These are phyloP conservation scores for Rutidosis leptorrhynchoides DNA, from an alignment of 129 eudicot species.

Conservation along the genomic window DNA sequence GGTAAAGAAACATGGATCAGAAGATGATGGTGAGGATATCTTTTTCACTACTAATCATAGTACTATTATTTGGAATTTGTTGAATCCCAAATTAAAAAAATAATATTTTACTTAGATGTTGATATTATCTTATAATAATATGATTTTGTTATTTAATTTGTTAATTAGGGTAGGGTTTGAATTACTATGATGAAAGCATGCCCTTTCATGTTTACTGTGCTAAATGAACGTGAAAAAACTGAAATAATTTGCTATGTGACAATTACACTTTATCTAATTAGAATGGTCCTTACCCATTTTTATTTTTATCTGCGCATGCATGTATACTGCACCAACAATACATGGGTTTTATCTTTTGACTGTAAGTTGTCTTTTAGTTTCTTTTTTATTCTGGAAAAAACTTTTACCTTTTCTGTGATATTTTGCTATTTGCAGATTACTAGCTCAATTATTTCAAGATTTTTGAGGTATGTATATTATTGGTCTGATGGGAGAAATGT, in stretches of 20 bases:
- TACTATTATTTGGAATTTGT: not conserved
- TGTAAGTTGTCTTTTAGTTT: conserved; percentile 9
- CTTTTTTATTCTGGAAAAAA: not conserved
- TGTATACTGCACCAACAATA: conserved; percentile 4
- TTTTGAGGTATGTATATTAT: not conserved
- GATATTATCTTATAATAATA: not conserved
- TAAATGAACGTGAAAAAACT: conserved; percentile 33
- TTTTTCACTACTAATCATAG: not conserved
- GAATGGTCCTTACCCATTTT: conserved; percentile 13
- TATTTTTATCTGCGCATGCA: conserved; percentile 18
- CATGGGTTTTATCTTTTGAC: conserved; percentile 2
- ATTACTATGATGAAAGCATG: conserved; percentile 19
- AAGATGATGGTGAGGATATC: conserved; percentile 2
- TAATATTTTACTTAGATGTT: conserved; percentile 2
- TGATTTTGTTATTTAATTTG: too few species aligned
- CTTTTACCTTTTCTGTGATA: not conserved
- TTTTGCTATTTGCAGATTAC: conserved; percentile 13
- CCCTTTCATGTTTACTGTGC: conserved; percentile 30
- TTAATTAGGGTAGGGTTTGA: conserved; percentile 34
- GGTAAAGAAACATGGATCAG: conserved; percentile 8
- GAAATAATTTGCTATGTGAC: conserved; percentile 11
- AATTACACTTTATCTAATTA: not conserved
- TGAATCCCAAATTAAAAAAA: conserved; percentile 14
- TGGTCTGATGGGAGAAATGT: not conserved
- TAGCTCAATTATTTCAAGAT: not conserved